These are phyloP conservation scores for Globisporangium cylindrosporum DNA, from an alignment of 352 stramenopile genomes.

Conservation along the genomic window DNA sequence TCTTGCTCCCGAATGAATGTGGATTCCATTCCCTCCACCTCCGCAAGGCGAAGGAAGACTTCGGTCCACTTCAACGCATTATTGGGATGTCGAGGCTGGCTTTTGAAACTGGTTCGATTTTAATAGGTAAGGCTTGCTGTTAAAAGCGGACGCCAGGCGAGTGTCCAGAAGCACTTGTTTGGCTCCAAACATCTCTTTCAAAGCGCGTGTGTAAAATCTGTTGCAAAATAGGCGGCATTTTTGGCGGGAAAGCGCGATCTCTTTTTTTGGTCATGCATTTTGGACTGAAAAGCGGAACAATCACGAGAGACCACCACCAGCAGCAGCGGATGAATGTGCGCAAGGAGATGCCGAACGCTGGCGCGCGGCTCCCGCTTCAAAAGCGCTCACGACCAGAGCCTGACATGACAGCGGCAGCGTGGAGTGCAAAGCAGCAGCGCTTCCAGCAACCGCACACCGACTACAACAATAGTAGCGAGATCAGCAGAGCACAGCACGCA, in stretches of 20 bases:
- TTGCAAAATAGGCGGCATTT: background rate
- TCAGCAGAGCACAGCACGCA: background rate
- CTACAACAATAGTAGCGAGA: background rate
- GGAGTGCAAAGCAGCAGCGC: slow-evolving; percentile 3
- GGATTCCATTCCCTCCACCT: background rate
- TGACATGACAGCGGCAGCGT: background rate
- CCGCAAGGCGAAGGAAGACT: too few species aligned
- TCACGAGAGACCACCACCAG: background rate
- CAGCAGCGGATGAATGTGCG: background rate
- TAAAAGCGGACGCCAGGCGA: too few species aligned
- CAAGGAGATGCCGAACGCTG: slow-evolving; percentile 4
- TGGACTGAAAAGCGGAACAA: background rate
- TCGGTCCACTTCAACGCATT: too few species aligned
- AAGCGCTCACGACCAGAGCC: slow-evolving; percentile 5
- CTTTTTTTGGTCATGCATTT: background rate
- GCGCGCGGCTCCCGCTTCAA: slow-evolving; percentile 1
- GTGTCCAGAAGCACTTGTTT: background rate
- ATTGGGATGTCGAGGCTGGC: too few species aligned
- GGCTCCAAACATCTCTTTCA: background rate
- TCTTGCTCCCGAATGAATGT: background rate
- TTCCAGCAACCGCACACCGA: background rate
- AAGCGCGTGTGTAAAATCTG: background rate
- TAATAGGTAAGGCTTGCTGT: too few species aligned
- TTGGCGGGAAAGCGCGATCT: background rate
- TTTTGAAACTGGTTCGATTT: too few species aligned